Evolutionary conservation across 495 filamentous ascomycete species (phyloP), one percentile per base, ranked within the genome.

Genomic region (Staphylotrichum longicolle): DNA sequence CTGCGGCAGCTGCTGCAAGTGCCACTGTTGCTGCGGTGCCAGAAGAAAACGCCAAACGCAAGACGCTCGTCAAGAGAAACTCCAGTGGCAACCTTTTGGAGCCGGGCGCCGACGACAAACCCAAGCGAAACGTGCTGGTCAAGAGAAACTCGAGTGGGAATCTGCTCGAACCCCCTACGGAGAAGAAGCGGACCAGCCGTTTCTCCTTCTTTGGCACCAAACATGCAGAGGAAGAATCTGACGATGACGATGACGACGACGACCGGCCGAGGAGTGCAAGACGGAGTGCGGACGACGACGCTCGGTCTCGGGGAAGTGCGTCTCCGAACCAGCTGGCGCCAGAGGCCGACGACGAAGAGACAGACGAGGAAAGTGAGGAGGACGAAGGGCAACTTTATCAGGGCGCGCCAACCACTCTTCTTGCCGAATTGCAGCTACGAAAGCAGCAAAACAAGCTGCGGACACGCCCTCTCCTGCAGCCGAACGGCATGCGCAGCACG

Each of bases 351-450:
- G 70, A 74, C 30, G 69, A 68, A 27, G 63, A 72, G 8, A 63
- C 67, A 10, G 68, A 75, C 30, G 72, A 67, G 9, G 67, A 60
- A 33, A 67, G 51, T 27, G 69, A 76, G 14, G 74, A 69, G 0
- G 20, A 27, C 20, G 71, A 75, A 15, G 72, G 72, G 32, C 64
- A 73, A 14, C 62, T 75, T 0, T 91, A 82, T 57, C 77, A 85
- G 46, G 90, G 88, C 0, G 82, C 85, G 20, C 94, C 94, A 5
- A 96, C 89, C 4, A 98, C 94, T 1, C 81, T 98, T 0, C 83
- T 98, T 27, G 95, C 95, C 3, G 94, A 98, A 70, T 78, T 98
- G 15, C 89, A 96, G 72, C 76, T 94, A 51, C 86, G 94, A 34
- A 98, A 98, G 70, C 84, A 87, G 42, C 88, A 93, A 63, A 85